Conservation (phyloP, 192 early-diverging fungal species). For the Physocladia obscura region DNA sequence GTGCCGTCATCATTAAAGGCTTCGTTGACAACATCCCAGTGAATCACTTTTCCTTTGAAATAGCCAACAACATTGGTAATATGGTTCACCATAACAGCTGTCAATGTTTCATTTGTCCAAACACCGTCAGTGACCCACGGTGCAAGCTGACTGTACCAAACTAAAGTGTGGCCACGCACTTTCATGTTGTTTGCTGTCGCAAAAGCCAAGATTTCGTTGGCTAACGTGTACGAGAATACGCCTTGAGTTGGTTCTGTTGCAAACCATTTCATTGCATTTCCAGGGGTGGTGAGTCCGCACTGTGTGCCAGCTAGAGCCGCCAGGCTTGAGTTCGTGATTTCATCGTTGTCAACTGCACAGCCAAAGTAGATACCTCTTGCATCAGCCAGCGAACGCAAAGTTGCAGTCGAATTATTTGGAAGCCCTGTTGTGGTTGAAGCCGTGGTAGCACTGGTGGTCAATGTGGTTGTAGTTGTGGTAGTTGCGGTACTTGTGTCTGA, state of each 20-base stretch:
- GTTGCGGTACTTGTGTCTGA: conserved; percentile 1
- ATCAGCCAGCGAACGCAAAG: neutral
- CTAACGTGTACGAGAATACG: conserved; percentile 3
- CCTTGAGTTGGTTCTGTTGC: conserved; percentile 16
- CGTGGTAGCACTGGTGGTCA: neutral
- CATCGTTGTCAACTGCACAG: conserved; percentile 13
- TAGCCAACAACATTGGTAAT: conserved; percentile 14
- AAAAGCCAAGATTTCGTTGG: conserved; percentile 3
- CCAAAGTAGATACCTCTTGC: conserved; percentile 15
- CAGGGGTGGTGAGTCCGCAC: conserved; percentile 19
- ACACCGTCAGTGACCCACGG: neutral
- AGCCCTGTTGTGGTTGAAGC: neutral
- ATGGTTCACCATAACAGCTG: conserved; percentile 1
- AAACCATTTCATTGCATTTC: conserved; percentile 23
- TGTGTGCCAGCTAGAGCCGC: conserved; percentile 4
- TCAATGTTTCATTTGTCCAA: conserved; percentile 15
- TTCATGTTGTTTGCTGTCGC: conserved; percentile 6
- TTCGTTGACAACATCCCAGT: conserved; percentile 28
- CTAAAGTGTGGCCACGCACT: conserved; percentile 22
- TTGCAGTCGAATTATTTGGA: too few species aligned
- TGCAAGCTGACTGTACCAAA: conserved; percentile 4
- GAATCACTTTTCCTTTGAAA: conserved; percentile 21
- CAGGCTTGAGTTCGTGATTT: neutral
- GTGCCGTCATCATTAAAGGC: conserved; percentile 22
- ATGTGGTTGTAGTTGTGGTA: neutral